Evolutionary conservation across 306 rosid genomes (phyloP).

Genomic region (Hylodesmum podocarpum): DNA sequence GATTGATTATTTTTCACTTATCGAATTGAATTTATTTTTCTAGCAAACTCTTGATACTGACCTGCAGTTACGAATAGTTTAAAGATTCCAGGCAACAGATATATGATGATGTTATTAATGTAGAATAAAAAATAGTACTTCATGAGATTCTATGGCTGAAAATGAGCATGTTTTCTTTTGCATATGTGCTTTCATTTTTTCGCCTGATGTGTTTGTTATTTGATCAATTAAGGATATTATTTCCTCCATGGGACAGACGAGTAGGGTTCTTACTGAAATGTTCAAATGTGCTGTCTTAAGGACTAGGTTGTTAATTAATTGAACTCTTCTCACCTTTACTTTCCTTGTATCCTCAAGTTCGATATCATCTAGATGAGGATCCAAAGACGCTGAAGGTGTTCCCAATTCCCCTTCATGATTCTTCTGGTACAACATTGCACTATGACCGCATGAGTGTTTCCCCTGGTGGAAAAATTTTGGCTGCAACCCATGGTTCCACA

Average conservation of each 20-base stretch:
- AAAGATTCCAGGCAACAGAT: not conserved
- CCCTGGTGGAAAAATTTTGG: constrained; percentile 81
- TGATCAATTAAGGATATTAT: not conserved
- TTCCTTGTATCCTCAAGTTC: constrained; percentile 54
- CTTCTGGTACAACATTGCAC: constrained; percentile 57
- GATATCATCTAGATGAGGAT: constrained; percentile 95
- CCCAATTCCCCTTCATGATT: constrained; percentile 79
- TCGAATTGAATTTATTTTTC: constrained; percentile 6
- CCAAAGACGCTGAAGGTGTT: constrained; percentile 91
- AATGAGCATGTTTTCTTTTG: not conserved
- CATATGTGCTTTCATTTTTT: not conserved
- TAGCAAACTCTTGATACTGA: not conserved
- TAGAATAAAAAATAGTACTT: constrained; percentile 2
- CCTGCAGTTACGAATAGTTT: not conserved
- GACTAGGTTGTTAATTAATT: not conserved
- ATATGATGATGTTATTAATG: not conserved
- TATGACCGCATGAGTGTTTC: constrained; percentile 86
- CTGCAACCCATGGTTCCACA: constrained; percentile 83
- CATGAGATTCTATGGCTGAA: constrained; percentile 11
- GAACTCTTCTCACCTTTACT: constrained; percentile 26
- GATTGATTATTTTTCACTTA: constrained; percentile 20
- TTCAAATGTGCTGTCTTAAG: not conserved
- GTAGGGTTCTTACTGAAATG: constrained; percentile 14
- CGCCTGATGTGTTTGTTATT: constrained; percentile 12
- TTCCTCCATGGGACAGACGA: not conserved